Evolutionary conservation across 768 basidiomycete species (phyloP), one percentile per base, ranked within the genome.

Genomic region (Termitomyces eurrhizus): DNA sequence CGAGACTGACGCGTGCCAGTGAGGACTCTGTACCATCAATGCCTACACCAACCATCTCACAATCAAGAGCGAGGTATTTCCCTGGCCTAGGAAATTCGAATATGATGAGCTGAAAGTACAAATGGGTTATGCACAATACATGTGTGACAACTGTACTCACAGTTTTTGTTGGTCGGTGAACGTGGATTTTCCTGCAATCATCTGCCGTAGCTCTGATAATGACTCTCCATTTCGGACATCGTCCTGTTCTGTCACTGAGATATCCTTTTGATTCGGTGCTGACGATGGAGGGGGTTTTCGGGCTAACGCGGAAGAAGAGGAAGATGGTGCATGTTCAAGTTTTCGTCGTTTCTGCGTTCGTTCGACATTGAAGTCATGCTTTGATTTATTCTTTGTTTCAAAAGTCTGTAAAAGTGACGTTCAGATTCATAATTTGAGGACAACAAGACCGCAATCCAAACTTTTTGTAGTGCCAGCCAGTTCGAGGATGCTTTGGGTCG

Each of bases 41-140:
- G 0, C 94, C 94, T n/a, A 96, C 83, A 5, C 95, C 95, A 12
- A 98, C 95, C 94, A 98, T 97, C 74, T 98, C 96, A 67, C 96
- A 98, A 73, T 99, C 96, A 33, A 99, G 77, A 0, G 93, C 86
- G 46, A 97, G 75, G 63, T 90, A 90, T 68, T 83, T 88, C 52
- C 89, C 89, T 4, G 85, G 83, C 51, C 87, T 86, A 57, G 21
- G 52, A 52, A 36, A 56, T 58, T 42, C 13, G 41, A 42, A 55
- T 42, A 57, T 50, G 26, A 37, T n/a, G 32, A 49, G 37, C 39
- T 57, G 35, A 45, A 35, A 21, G 52, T 4, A 46, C 29, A n/a
- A 36, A 46, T 8, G 33, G 50, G 29, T 54, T 65, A 49, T 41
- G 50, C 42, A 46, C 26, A 46, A 58, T 58, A 56, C 54, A 52